Conservation (phyloP, 2,329 filamentous ascomycete species). For the Didymella glomerata region DNA sequence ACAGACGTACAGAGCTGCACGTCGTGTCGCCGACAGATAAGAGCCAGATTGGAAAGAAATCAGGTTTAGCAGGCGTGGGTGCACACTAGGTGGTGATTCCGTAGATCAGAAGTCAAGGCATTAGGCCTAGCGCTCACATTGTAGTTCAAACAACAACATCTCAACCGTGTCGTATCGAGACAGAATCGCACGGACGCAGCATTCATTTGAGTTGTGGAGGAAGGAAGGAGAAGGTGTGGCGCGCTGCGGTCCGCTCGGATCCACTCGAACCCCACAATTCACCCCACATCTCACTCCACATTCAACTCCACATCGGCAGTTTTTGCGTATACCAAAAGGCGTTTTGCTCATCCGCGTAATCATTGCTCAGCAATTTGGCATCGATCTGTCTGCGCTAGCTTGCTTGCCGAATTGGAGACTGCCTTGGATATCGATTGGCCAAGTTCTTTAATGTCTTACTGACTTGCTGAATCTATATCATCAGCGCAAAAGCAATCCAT, state of each 20-base stretch:
- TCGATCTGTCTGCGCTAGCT: background rate
- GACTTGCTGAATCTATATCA: background rate
- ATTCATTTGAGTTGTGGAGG: no score
- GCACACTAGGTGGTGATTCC: no score
- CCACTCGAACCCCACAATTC: background rate
- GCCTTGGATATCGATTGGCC: background rate
- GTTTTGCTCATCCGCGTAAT: background rate
- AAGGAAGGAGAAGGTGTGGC: no score
- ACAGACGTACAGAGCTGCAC: no score
- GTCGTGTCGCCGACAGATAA: no score
- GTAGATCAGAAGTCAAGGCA: no score
- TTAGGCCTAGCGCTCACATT: no score
- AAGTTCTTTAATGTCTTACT: background rate
- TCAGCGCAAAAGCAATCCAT: background rate
- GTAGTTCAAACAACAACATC: no score
- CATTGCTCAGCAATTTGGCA: background rate
- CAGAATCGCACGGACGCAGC: no score
- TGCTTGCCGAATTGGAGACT: background rate
- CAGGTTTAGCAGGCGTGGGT: no score
- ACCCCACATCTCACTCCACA: background rate
- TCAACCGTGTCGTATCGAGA: no score
- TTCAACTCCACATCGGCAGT: background rate
- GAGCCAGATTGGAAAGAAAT: no score
- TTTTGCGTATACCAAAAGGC: background rate
- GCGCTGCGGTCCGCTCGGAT: background rate